Conservation (phyloP, 345 rosid genomes). For the Hibiscus trionum region DNA sequence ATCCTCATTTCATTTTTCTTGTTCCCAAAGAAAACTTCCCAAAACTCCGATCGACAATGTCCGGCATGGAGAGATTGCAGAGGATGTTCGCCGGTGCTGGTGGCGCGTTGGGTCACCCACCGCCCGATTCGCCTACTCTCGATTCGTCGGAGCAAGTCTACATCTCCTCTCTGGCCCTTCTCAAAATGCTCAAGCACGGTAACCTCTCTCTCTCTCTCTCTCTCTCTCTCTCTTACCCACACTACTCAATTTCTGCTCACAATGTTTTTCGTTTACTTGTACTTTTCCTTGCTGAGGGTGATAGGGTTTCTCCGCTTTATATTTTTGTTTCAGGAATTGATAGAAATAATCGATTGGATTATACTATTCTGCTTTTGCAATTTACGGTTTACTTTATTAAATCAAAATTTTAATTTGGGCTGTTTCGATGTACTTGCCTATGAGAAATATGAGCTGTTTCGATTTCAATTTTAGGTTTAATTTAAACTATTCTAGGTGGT, state of each 20-base stretch:
- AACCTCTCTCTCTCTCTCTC: background rate
- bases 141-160: slow-evolving; percentile 98
- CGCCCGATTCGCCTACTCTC: slow-evolving; percentile 16
- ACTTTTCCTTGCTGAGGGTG: background rate
- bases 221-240: no score
- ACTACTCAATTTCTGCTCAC: background rate
- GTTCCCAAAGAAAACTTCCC: background rate
- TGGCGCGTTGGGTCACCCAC: background rate
- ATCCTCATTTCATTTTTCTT: background rate
- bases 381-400: background rate
- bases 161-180: slow-evolving; percentile 95
- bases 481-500: background rate
- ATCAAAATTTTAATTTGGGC: background rate
- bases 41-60: background rate
- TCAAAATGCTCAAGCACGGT: slow-evolving; percentile 96
- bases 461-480: background rate
- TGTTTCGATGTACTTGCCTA: background rate
- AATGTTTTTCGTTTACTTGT: background rate
- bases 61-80: background rate
- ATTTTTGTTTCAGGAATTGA: background rate
- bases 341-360: background rate
- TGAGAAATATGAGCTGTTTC: background rate
- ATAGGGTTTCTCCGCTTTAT: slow-evolving; percentile 12
- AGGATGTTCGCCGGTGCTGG: background rate
- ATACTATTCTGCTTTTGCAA: background rate